Base-by-base conservation (phyloP, 176 grass and related monocot species). In the Musa beccarii region DNA sequence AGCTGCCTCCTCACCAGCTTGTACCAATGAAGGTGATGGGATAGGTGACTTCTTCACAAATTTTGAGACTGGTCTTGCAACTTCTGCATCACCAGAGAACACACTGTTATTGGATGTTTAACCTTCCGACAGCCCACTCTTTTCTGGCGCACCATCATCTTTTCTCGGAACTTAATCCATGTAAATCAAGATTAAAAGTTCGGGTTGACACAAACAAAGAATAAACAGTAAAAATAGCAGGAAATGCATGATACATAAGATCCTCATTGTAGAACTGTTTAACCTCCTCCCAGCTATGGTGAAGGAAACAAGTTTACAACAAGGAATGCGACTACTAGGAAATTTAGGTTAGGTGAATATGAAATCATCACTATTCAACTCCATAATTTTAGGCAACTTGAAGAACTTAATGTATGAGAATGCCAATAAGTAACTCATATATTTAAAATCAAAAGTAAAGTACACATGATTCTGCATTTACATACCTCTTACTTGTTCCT, bases 11-110 rank as follows among this genome's bases (percentile, higher is more conserved):
- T 66, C 29, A 11, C 0, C 26, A 11, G 70, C 52, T 69, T 15
- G 72, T 66, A 23, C 14, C n/a, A 25, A 51, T 24, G 64, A 28
- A 52, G 19, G 19, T 63, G 52, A 28, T 11, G 72, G 80, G 29
- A 82, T 76, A 15, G 80, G 80, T 21, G 80, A 82, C 26, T 12
- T 82, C 34, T 76, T 74, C 24, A 70, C 73, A 25, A 82, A 82
- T 25, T 69, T 76, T 51, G 80, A 76, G n/a, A 25, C 52, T 11
- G 73, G 80, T n/a, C 80, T 82, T 34, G 80, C 2, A 9, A 59
- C 26, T 69, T 70, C 70, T 19, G 54, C n/a, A 20, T 70, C 53
- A 50, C 0, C 53, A 61, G 25, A 29, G 13, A 10, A n/a, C 16
- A 9, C 25, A 59, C 10, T 16, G 71, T 79, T 11, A 8, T 49